Evolutionary conservation across 225 moss, liverwort and hornwort species (phyloP).

Genomic region (Polytrichum commune): DNA sequence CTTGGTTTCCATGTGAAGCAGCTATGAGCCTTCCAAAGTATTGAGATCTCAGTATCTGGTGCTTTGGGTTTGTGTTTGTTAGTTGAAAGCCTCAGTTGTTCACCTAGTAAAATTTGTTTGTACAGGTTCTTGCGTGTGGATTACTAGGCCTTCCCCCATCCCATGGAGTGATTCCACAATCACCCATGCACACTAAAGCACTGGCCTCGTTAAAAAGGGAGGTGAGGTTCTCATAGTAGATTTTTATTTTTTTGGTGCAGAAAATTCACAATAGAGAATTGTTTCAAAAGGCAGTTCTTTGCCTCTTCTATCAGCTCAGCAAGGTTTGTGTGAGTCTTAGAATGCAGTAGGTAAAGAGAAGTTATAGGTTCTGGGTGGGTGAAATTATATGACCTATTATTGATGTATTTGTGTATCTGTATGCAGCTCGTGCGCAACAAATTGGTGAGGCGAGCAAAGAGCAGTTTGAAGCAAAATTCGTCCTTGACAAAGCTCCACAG

Average conservation of each 20-base stretch:
- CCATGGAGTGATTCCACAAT: conserved; percentile 83
- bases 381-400: not conserved
- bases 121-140: conserved; percentile 71
- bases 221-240: conserved; percentile 24
- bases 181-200: conserved; percentile 82
- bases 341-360: no score
- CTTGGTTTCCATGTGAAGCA: no score
- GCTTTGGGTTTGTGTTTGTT: no score
- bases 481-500: conserved; percentile 39
- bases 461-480: conserved; percentile 41
- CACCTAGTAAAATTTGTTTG: not conserved
- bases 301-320: no score
- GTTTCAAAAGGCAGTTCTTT: no score
- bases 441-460: conserved; percentile 44
- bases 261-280: not conserved
- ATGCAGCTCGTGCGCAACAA: conserved; percentile 60
- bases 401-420: not conserved
- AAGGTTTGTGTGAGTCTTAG: no score
- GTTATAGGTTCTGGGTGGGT: not conserved
- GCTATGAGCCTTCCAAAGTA: no score
- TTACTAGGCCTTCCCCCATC: conserved; percentile 85
- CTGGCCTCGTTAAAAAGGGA: conserved; percentile 70
- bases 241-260: not conserved
- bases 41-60: no score
- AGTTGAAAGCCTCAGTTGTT: no score